These are phyloP conservation scores for Ascoidea asiatica DNA, from an alignment of 805 yeast genomes.

Conservation along the genomic window DNA sequence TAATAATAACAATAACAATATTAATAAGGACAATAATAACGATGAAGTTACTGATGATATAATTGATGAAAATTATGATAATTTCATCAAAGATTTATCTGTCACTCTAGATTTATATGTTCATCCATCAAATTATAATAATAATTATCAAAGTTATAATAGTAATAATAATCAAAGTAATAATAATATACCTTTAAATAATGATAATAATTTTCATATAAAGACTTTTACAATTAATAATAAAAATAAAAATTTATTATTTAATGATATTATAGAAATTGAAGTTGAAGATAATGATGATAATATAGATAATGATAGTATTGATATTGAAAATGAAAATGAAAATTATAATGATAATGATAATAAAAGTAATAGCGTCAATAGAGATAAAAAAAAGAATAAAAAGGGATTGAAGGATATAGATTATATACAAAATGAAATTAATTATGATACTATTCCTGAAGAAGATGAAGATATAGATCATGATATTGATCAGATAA, in stretches of 20 bases:
- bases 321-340: neutral
- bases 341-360: too few species aligned
- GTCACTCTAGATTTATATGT: conserved; percentile 10
- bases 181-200: neutral
- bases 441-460: too few species aligned
- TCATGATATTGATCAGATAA: too few species aligned
- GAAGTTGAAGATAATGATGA: neutral
- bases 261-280: conserved; percentile 3
- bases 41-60: conserved; percentile 4
- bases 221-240: conserved; percentile 6
- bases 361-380: too few species aligned
- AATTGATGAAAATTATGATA: too few species aligned
- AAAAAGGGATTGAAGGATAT: too few species aligned
- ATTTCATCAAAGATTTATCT: conserved; percentile 5
- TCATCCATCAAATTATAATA: conserved; percentile 9
- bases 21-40: conserved; percentile 4
- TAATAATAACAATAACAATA: conserved; percentile 4
- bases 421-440: too few species aligned
- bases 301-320: neutral
- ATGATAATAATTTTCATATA: neutral
- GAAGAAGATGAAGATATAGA: too few species aligned
- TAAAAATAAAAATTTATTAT: conserved; percentile 5
- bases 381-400: too few species aligned
- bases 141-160: neutral
- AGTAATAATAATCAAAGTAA: neutral